Evolutionary conservation across 2,329 filamentous ascomycete genomes (phyloP), one percentile per base, ranked within the genome.

Genomic region (Grosmannia clavigera): DNA sequence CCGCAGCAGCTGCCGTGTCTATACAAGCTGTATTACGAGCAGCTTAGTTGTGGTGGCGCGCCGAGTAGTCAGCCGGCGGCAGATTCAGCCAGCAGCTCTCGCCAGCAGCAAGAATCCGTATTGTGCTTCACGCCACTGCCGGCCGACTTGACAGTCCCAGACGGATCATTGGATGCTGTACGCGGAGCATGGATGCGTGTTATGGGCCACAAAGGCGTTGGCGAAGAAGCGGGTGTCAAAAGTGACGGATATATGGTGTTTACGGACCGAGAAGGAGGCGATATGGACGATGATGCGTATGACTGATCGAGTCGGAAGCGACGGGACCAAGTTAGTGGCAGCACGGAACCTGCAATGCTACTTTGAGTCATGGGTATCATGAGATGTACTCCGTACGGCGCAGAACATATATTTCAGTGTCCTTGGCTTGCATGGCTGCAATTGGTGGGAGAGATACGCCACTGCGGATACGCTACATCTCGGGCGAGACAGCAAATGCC

Each of bases 131-230:
- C 83, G 5, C 74, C 81, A 2, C 69, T 83, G 0, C 77, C 82
- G 3, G 71, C 85, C 10, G 85, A 87, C 64, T 78, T 95, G 9
- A 80, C 87, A 0, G 88, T 96, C 64, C 83, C 90, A 66, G 92
- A 96, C 65, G 68, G 74, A 0, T 74, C 84, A 1, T 72, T 96
- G 11, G 80, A 83, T 7, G 72, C 81, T 31, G 88, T 96, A 2
- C 81, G 81, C 62, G 71, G 80, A 11, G 83, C 85, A 7, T 97
- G 92, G 91, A 76, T 80, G 62, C 74, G 76, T 56, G 77, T 91
- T 4, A 75, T 81, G 65, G 81, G 79, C 11, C 73, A 1, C 77
- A 14, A 35, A 7, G 16, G n/a, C 35, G 10, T 5, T 31, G 33
- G n/a, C 11, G 16, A 16, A 10, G 19, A 5, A 3, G 16, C 10